Base-by-base conservation (phyloP, 2,329 filamentous ascomycete genomes). In the Apiospora saccharicola region DNA sequence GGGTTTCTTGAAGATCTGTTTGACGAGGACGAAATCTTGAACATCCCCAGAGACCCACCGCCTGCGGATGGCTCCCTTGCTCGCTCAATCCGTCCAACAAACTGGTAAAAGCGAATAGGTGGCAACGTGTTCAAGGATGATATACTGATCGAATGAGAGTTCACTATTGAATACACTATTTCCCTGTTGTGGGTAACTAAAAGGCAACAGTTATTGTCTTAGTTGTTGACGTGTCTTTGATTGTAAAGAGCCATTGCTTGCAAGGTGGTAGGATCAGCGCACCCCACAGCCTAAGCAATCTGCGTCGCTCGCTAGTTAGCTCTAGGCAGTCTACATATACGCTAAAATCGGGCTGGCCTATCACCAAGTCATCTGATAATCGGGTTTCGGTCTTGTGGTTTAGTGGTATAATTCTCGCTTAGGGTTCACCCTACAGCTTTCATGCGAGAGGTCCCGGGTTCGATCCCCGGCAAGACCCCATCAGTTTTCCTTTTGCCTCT, bases 331-430 rank as follows among this genome's bases (percentile, higher is more conserved):
- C 13, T 2, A 14, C 5, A n/a, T 64, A 41, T 64, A 64, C 19
- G 57, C 57, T 24, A 14, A n/a, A 13, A 64, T 0, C 3, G 34
- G 4, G 16, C 57, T n/a, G 4, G 19, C 3, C 4, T 64, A 64
- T 64, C 57, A 64, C 34, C 57, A 64, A 64, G 34, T 64, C 57
- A 64, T 64, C 30, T 41, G 19, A 64, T 64, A 34, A 41, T 24
- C 34, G 19, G 67, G 30, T 41, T 43, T 26, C 37, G 68, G 68
- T 70, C 68, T 70, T 44, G 68, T 70, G 68, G 68, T 70, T 70
- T 70, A 70, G 68, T 70, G 68, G 68, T 70, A 70, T 70, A 70
- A 70, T 70, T 70, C 68, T 51, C 68, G 68, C 68, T 70, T 70
- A 70, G 68, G 68, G 68, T 53, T 22, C 16, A 70, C 68, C 37